Evolutionary conservation across 257 asterid species (phyloP).

Genomic region (Prunella vulgaris): DNA sequence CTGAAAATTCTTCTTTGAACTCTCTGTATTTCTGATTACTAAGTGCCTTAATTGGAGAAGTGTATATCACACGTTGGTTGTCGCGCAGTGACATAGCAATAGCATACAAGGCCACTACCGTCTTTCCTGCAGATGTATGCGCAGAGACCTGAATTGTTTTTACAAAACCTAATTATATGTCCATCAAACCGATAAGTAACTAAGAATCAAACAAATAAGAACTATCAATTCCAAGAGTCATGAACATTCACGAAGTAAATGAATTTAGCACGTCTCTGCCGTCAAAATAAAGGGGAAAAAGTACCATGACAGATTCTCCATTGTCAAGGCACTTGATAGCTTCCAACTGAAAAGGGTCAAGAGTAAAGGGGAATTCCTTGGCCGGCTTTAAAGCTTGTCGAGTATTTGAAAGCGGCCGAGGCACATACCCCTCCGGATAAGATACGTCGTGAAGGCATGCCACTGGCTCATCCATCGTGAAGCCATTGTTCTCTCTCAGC

Average conservation of each 20-base stretch:
- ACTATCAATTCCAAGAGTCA: neutral
- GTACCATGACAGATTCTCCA: conserved; percentile 95
- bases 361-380: conserved; percentile 67
- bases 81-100: conserved; percentile 85
- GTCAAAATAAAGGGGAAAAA: neutral
- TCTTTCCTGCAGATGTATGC: conserved; percentile 95
- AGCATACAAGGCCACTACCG: conserved; percentile 89
- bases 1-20: conserved; percentile 96
- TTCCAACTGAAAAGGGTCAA: conserved; percentile 91
- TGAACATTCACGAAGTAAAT: neutral
- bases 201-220: neutral
- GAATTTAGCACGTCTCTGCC: neutral
- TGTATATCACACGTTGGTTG: conserved; percentile 84
- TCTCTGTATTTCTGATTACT: conserved; percentile 97
- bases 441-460: conserved; percentile 87
- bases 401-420: conserved; percentile 25
- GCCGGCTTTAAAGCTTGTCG: conserved; percentile 52
- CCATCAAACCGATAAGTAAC: neutral
- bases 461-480: conserved; percentile 47
- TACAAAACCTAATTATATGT: conserved; percentile 1
- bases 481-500: conserved; percentile 33
- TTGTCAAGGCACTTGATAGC: conserved; percentile 72
- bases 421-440: conserved; percentile 71
- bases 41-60: conserved; percentile 95
- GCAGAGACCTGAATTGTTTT: conserved; percentile 68